Base-by-base conservation (phyloP, 805 yeast species). In the Saccharomyces jurei region DNA sequence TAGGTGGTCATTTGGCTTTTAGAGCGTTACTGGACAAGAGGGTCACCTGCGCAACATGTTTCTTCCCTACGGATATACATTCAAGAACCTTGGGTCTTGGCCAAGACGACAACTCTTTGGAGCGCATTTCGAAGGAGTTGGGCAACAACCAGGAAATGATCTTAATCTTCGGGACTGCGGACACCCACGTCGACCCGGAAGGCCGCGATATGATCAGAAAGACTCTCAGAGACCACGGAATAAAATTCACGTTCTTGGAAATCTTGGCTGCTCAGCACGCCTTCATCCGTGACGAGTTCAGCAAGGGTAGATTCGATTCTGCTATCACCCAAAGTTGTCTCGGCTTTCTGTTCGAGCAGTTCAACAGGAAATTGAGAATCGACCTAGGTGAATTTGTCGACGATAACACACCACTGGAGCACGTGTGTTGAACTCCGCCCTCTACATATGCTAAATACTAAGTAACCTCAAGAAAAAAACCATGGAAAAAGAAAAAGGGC, bases 251-350 rank as follows among this genome's bases (percentile, higher is more conserved):
- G 0, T 85, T 87, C 66, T 77, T 84, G 71, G 95, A 87, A 69
- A 74, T 86, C 52, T 80, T 83, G 61, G 90, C 81, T 59, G 94
- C 95, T 13, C 90, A 87, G 67, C 95, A 87, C 61, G 94, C 95
- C 0, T 87, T 86, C 62, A 84, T 87, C 52, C 76, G 94, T 58
- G 95, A 87, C 66, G 94, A 86, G 64, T 71, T 75, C 56, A 83
- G 89, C 59, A 87, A 86, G 71, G 95, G 88, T n/a, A 75, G 94
- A 63, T 87, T 81, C 64, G 94, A 87, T 67, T 81, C 89, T n/a
- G 89, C 89, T 1, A 79, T 83, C 53, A 86, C 94, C 22, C 74
- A 77, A 58, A 74, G 81, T 30, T 84, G 92, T 64, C 71, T 83
- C 60, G 85, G 81, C 25, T 83, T 87, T 77, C 68, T 87, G 61